Evolutionary conservation across 1,284 basidiomycete genomes (phyloP), one percentile per base, ranked within the genome.

Genomic region (Cryptococcus sp.): DNA sequence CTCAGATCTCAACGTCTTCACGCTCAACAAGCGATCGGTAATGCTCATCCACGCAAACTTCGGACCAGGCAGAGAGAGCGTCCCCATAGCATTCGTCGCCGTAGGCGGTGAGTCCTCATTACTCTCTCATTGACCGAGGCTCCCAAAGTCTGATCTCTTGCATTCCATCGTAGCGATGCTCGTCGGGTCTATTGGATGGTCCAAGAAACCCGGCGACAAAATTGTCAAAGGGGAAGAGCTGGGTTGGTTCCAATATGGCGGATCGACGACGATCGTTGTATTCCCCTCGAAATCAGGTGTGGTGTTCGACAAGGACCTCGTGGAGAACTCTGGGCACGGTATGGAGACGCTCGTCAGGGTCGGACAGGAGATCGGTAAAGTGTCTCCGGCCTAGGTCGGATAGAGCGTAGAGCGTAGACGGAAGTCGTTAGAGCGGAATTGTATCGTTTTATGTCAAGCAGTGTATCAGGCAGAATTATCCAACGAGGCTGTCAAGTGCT

Each of bases 261-360:
- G 76, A 6, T 72, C 75, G 15, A 91, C 89, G 1, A 70, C 86
- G 49, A 82, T 90, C 47, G 80, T 77, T 8, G 73, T 89, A n/a
- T 87, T 89, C 77, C 87, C 88, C 1, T 59, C 61, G 1, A 35
- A 53, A 1, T 61, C 35, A 74, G 83, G 52, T 1, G 76, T 90
- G 27, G 68, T 80, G 75, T 88, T 79, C 69, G 90, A 93, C 68
- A 76, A 82, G 8, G 90, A 92, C 73, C 72, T 93, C 53, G 60
- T 86, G 39, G 67, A 75, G 41, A 87, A 85, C 65, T 88, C 88
- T 38, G 68, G 79, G 53, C 77, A 81, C 54, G 80, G 82, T 19
- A 81, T 88, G 51, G 90, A 92, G 78, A 90, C 88, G 19, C 77
- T 89, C 6, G 82, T 92, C 40, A 84, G 85, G 76, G 88, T 88